A percentile compares a stretch with the other conserved stretches of the same genome.
Conservation (phyloP, 2,329 filamentous ascomycete genomes). For the Apiospora pterosperma region DNA sequence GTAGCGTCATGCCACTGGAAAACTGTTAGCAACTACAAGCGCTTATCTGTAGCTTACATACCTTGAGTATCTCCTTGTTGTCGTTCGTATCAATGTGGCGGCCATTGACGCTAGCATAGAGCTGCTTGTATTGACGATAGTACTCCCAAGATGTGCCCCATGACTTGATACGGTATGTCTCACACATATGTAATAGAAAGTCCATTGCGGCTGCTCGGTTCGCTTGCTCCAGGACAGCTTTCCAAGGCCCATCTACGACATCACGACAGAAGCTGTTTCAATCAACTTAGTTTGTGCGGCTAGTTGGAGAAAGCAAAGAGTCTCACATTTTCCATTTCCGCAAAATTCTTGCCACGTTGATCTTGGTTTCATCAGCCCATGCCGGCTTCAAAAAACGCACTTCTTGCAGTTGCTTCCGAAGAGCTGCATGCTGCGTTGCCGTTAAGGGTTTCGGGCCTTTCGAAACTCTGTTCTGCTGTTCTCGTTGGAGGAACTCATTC, state of each 20-base stretch:
- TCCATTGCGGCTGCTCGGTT: not conserved
- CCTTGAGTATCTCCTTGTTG: slow-evolving; percentile 11
- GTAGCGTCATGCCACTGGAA: slow-evolving; percentile 18
- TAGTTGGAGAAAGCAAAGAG: slow-evolving; percentile 2
- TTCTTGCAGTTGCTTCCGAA: slow-evolving; percentile 15
- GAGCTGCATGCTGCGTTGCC: slow-evolving; percentile 10
- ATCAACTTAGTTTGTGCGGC: slow-evolving; percentile 6
- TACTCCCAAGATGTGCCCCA: slow-evolving; percentile 9
- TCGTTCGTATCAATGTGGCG: slow-evolving; percentile 12
- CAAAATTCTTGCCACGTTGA: slow-evolving; percentile 17
- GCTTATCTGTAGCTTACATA: not conserved
- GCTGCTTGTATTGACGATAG: slow-evolving; percentile 13
- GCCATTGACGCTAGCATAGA: slow-evolving; percentile 10
- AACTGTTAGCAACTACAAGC: not conserved
- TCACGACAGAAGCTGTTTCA: slow-evolving; percentile 1
- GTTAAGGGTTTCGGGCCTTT: slow-evolving; percentile 1
- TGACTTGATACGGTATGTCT: slow-evolving; percentile 12
- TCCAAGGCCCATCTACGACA: not conserved
- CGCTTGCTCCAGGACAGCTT: not conserved
- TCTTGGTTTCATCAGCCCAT: slow-evolving; percentile 17
- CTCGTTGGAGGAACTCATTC: not conserved
- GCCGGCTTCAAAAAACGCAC: slow-evolving; percentile 15
- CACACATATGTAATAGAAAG: not conserved
- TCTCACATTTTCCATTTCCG: slow-evolving; percentile 12
- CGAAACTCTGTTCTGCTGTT: not conserved